Evolutionary conservation across 2,329 filamentous ascomycete species (phyloP), one percentile per base, ranked within the genome.

Genomic region (Tympanopsis confertula): DNA sequence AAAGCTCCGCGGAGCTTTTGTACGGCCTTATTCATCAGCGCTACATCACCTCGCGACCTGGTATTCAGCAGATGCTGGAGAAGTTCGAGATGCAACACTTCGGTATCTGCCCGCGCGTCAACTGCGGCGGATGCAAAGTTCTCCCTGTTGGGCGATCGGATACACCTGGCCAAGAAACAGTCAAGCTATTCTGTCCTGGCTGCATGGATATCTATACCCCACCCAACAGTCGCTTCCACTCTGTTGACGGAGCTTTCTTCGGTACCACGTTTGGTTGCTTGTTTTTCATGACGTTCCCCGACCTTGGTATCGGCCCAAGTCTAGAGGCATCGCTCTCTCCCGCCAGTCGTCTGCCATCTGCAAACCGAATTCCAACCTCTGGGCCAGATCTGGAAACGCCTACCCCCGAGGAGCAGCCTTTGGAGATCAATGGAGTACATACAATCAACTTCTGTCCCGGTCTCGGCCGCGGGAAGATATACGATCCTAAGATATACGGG

Each of bases 201-300:
- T 86, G 81, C 57, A 65, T 83, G 46, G 81, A 86, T 50, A 74
- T 84, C 44, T 86, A 85, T 57, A 82, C 77, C 2, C 81, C 81
- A 20, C 81, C 81, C 22, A 85, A 85, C 58, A 82, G 76, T 44
- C 68, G 81, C 35, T 86, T 85, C 50, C 80, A 85, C 52, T 76
- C 76, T 4, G 80, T 86, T 28, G 81, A 86, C 46, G 81, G 81
- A 37, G 81, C 81, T 14, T 86, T 85, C 61, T 86, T 86, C 50
- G 81, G 81, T 32, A 83, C 81, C 13, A 86, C 81, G 0, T 86
- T 86, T 51, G 78, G 78, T 36, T 81, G 77, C 43, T 66, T 86
- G 40, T 86, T 86, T 61, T 81, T 86, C 58, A 83, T 86, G 74
- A 85, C 79, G 20, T 86, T 85, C 53, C 80, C 80, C 4, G 81